Evolutionary conservation across 2,329 filamentous ascomycete genomes (phyloP).

Genomic region (Apiospora hydei): DNA sequence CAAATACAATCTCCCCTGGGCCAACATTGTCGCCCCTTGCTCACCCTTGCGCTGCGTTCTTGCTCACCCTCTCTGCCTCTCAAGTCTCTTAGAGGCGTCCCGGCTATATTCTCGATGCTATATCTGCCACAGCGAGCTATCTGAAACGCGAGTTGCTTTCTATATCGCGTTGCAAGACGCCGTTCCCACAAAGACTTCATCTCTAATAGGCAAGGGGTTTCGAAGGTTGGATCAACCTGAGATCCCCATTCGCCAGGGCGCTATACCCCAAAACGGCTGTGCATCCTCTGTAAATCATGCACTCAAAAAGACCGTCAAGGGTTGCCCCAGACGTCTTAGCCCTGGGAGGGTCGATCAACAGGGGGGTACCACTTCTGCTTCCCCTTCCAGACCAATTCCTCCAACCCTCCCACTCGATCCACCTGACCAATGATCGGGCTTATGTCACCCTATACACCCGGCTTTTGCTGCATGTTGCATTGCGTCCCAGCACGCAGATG

Average conservation of each 20-base stretch:
- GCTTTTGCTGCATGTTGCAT: background rate
- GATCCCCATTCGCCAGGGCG: slow-evolving; percentile 15
- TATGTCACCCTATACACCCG: slow-evolving; percentile 4
- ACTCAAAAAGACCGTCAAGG: background rate
- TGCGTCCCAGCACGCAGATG: background rate
- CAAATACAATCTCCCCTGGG: slow-evolving; percentile 8
- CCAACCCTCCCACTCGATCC: background rate
- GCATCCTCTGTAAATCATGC: slow-evolving; percentile 16
- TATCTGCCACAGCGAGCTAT: slow-evolving; percentile 12
- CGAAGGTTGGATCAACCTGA: slow-evolving; percentile 7
- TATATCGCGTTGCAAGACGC: slow-evolving; percentile 7
- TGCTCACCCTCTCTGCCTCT: background rate
- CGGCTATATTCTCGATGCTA: slow-evolving; percentile 19
- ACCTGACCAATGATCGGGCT: background rate
- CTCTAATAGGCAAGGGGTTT: slow-evolving; percentile 15
- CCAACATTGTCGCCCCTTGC: background rate
- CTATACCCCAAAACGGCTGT: slow-evolving; percentile 15
- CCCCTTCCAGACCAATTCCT: background rate
- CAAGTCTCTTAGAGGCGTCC: background rate
- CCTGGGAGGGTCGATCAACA: slow-evolving; percentile 6
- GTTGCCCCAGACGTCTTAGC: background rate
- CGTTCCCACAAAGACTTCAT: slow-evolving; percentile 17
- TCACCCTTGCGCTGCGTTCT: background rate
- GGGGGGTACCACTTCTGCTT: background rate
- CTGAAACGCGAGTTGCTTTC: slow-evolving; percentile 14